A percentile compares a stretch with the other conserved stretches of the same genome.
Evolutionary conservation across 345 rosid species (phyloP).

Genomic region (Toxicodendron radicans): DNA sequence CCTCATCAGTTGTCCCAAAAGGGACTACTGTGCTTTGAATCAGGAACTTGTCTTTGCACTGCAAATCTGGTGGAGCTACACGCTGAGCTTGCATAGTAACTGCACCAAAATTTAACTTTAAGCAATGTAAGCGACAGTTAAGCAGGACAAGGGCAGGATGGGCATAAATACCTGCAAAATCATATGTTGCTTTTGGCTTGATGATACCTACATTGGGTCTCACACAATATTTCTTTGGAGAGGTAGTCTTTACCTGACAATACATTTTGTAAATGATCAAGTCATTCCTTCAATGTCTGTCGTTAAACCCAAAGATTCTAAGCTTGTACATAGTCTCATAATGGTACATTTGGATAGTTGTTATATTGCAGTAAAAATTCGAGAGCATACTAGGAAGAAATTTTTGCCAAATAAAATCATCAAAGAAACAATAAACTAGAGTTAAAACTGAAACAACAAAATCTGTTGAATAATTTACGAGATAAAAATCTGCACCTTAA

Average conservation of each 20-base stretch:
- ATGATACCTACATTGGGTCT: constrained; percentile 52
- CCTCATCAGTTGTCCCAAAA: constrained; percentile 39
- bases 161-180: constrained; percentile 37
- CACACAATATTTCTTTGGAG: constrained; percentile 56
- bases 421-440: not conserved
- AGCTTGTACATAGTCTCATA: not conserved
- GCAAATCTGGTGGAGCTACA: constrained; percentile 47
- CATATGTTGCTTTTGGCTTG: constrained; percentile 39
- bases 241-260: constrained; percentile 59
- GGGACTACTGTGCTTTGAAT: constrained; percentile 53
- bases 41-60: constrained; percentile 63
- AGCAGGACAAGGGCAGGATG: not conserved
- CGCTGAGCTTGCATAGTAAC: constrained; percentile 59
- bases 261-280: not conserved
- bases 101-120: constrained; percentile 20
- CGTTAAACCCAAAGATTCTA: constrained; percentile 3
- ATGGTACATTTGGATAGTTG: not conserved
- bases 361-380: not conserved
- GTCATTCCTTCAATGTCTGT: not conserved
- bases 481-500: constrained; percentile 40
- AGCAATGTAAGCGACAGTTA: not conserved
- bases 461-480: not conserved
- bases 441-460: not conserved
- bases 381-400: too few relatives aligned
- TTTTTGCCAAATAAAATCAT: too few relatives aligned